Base-by-base conservation (phyloP, 73 alveolate genomes). In the Symbiodinium pilosum region DNA sequence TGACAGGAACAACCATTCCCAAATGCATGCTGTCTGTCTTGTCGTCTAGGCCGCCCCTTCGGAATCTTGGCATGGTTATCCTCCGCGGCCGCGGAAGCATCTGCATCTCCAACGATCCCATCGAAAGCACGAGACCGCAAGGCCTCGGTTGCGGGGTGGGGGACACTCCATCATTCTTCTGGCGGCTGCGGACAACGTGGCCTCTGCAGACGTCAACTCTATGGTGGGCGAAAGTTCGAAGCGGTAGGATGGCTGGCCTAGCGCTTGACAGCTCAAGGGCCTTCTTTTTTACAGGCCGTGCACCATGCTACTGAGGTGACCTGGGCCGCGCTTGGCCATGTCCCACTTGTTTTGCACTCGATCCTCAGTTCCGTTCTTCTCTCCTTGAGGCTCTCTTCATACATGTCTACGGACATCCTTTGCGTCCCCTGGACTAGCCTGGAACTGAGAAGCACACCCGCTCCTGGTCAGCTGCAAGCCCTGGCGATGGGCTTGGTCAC, bases 161-260 rank as follows among this genome's bases (percentile, higher is more conserved):
- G 73, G 73, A 54, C 26, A 6, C 73, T 5, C 73, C 73, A 54
- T 30, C 20, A 54, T 26, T 7, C 4, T 54, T 30, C 32, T 54
- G 5, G n/a, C 26, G 18, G 4, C 0, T 54, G 71, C 16, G 7
- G 71, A n/a, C 73, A 54, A 54, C 12, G 26, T 47, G 38, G n/a
- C 97, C 98, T 93, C 98, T 0, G 92, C 40, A 21, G 98, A 81
- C 40, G 98, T 93, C 84, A 93, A 6, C 59, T 32, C 84, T 43
- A 75, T 42, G 12, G 92, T 77, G 32, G 98, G 85, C 7, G 98
- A 36, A 21, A 93, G 39, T 43, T 93, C 98, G 43, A 93, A 93
- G 92, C 98, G 98, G 44, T 93, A 93, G 41, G 98, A 93, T 9
- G 84, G 41, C 85, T 30, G n/a, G 93, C 97, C 97, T 91, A 30